A percentile compares a stretch with the other conserved stretches of the same genome.
Conservation (phyloP, 305 asterid genomes). For the Solanum hybrid region DNA sequence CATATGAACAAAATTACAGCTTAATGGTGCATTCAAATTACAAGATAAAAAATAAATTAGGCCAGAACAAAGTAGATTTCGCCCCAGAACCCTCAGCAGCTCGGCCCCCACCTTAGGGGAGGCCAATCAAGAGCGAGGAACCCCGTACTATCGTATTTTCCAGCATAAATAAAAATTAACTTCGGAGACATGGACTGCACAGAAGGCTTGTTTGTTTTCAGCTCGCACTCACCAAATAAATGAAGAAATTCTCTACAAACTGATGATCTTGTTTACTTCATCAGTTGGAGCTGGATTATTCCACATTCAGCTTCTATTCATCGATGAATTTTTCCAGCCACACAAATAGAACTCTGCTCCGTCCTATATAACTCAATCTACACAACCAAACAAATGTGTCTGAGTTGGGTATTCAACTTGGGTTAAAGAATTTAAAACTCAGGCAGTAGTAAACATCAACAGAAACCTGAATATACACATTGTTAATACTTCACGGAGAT, state of each 20-base stretch:
- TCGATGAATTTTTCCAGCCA: slow-evolving; percentile 8
- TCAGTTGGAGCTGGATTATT: slow-evolving; percentile 19
- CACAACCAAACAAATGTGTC: not conserved
- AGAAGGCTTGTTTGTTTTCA: slow-evolving; percentile 17
- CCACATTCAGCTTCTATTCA: slow-evolving; percentile 3
- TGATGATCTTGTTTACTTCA: slow-evolving; percentile 9
- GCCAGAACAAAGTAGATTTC: not conserved
- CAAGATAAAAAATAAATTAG: not conserved
- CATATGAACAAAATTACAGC: slow-evolving; percentile 1
- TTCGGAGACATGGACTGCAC: slow-evolving; percentile 24
- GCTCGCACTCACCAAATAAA: slow-evolving; percentile 21
- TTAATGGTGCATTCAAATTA: not conserved
- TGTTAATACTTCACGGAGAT: slow-evolving; percentile 19
- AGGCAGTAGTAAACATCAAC: not conserved
- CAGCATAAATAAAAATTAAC: not conserved
- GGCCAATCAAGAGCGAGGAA: not conserved
- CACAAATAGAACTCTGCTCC: slow-evolving; percentile 10
- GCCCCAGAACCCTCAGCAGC: not conserved
- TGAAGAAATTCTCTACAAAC: slow-evolving; percentile 11
- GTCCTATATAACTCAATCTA: slow-evolving; percentile 18
- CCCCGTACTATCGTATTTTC: not conserved
- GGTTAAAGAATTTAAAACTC: not conserved
- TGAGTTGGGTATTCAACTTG: not conserved
- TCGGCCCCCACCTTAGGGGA: not conserved
- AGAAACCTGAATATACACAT: slow-evolving; percentile 43